Evolutionary conservation across 352 stramenopile species (phyloP), one percentile per base, ranked within the genome.

Genomic region (Pilasporangium apinafurcum): DNA sequence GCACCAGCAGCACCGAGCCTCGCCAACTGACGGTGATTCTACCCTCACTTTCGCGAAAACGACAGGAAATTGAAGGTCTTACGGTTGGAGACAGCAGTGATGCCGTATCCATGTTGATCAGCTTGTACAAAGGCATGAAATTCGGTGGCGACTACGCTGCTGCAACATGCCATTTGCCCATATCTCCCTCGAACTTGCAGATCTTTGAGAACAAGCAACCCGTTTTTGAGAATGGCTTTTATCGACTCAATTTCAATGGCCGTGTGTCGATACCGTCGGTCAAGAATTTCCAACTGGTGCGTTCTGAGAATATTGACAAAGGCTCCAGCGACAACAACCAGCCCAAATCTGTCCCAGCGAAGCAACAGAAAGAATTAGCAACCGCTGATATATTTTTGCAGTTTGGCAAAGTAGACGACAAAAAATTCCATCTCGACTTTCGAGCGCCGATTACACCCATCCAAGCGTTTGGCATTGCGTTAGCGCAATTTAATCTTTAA

Each of bases 401-500:
- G 50, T 91, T 91, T 52, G 78, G 78, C 36, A 87, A 87, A 62
- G 75, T 91, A 1, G 62, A 83, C 43, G 73, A 82, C 36, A 77
- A 85, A 42, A 82, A 83, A 48, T 91, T 91, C 57, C 75, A 87
- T 48, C 49, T 91, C 34, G 78, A 91, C 44, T 91, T 88, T 39
- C 61, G 71, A 20, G 66, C 72, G 8, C 78, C 78, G 13, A 60
- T 91, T 37, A 84, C 75, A 22, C 78, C 78, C 6, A 82, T 87
- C 38, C 75, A 88, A 49, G 75, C 75, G 10, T 88, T 91, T 46
- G 65, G 64, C 14, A 58, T 80, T 31, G 72, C 74, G 1, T 43
- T 89, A 13, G 72, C 71, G 22, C 77, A 89, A 56, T 86, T 85
- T 32, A 86, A 81, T 50, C 63, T 69, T 26, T 81, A 33, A 51